Conservation (phyloP, 768 basidiomycete genomes). For the Pulveroboletus sp. region DNA sequence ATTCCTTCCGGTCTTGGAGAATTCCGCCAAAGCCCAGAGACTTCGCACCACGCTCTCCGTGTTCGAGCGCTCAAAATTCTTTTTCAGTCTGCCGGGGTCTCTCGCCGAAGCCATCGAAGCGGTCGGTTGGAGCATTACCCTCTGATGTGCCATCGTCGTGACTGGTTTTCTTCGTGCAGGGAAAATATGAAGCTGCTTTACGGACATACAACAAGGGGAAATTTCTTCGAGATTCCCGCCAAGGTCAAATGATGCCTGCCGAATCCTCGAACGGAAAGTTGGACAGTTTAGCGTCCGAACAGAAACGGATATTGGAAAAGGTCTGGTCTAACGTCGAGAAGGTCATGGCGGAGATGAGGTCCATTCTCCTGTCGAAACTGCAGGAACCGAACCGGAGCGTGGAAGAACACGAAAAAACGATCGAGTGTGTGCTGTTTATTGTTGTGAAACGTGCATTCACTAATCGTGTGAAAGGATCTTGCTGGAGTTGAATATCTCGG, state of each 20-base stretch:
- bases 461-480: conserved; percentile 57
- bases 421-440: conserved; percentile 65
- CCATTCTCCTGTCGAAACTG: conserved; percentile 68
- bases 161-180: conserved; percentile 43
- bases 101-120: conserved; percentile 87
- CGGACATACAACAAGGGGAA: conserved; percentile 98
- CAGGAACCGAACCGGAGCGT: conserved; percentile 74
- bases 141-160: neutral
- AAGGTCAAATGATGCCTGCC: conserved; percentile 75
- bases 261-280: conserved; percentile 53
- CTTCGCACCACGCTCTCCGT: conserved; percentile 89
- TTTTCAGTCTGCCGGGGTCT: conserved; percentile 94
- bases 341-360: conserved; percentile 89
- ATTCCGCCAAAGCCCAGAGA: conserved; percentile 90
- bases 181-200: conserved; percentile 89
- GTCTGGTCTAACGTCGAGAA: conserved; percentile 95
- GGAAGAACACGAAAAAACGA: conserved; percentile 95
- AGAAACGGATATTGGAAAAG: conserved; percentile 90
- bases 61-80: conserved; percentile 95
- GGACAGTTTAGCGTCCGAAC: conserved; percentile 61
- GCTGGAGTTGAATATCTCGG: conserved; percentile 77
- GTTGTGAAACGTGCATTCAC: neutral
- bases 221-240: conserved; percentile 83
- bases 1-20: conserved; percentile 93
- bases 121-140: conserved; percentile 41